Evolutionary conservation across 345 rosid species (phyloP).

Genomic region (Reutealis trisperma): DNA sequence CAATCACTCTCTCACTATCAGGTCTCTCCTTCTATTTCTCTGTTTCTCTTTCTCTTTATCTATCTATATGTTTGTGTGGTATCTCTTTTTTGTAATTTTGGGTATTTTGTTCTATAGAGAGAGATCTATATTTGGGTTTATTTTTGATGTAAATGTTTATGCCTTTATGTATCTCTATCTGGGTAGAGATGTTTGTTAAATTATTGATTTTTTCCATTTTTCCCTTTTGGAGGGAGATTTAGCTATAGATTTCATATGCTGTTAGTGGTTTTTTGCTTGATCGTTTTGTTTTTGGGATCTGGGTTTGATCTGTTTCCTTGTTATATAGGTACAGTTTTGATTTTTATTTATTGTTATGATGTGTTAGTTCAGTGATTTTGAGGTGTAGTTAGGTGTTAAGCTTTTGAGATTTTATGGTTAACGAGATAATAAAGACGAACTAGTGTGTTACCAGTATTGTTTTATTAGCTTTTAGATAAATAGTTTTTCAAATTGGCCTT

Average conservation of each 20-base stretch:
- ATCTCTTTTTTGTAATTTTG: background rate
- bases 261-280: background rate
- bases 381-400: background rate
- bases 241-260: conserved; percentile 7
- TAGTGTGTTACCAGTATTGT: background rate
- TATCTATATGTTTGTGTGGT: background rate
- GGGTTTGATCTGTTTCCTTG: conserved; percentile 18
- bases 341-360: background rate
- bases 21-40: conserved; percentile 20
- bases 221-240: background rate
- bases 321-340: background rate
- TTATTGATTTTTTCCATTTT: background rate
- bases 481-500: too few species aligned
- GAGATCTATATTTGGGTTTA: background rate
- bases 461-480: background rate
- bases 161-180: background rate
- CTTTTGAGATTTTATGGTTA: background rate
- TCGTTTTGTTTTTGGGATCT: conserved; percentile 28
- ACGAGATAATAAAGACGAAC: background rate
- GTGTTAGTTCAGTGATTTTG: background rate
- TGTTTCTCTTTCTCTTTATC: background rate
- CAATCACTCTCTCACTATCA: conserved; percentile 19
- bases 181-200: background rate
- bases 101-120: background rate
- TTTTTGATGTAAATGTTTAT: background rate